phyloP scores from a whole-genome alignment of 805 yeast species.

The Priceomyces castillae region DNA sequence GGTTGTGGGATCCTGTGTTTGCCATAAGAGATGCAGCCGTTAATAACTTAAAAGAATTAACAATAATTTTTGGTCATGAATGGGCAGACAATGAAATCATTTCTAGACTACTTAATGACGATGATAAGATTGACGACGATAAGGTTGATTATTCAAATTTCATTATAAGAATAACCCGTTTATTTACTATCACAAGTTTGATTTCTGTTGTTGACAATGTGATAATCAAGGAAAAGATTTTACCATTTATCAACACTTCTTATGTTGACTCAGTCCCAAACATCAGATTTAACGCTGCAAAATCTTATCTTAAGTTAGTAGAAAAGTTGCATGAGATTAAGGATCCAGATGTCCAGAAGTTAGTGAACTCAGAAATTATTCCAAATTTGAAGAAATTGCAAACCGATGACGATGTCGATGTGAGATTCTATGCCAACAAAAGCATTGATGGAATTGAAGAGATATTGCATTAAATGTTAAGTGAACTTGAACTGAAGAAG shows the following conservation, averaged over 20 bases:
- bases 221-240: slow-evolving; percentile 59
- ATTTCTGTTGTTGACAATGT: slow-evolving; percentile 63
- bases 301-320: slow-evolving; percentile 64
- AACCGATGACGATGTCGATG: slow-evolving; percentile 83
- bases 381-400: slow-evolving; percentile 65
- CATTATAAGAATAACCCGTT: slow-evolving; percentile 86
- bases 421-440: slow-evolving; percentile 76
- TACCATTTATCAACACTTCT: slow-evolving; percentile 77
- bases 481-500: neutral
- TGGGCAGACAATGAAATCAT: slow-evolving; percentile 91
- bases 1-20: slow-evolving; percentile 98
- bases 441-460: slow-evolving; percentile 36
- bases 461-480: slow-evolving; percentile 8
- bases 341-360: slow-evolving; percentile 21
- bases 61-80: slow-evolving; percentile 84
- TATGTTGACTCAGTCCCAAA: slow-evolving; percentile 86
- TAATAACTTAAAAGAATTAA: slow-evolving; percentile 69
- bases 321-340: slow-evolving; percentile 42
- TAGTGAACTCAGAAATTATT: slow-evolving; percentile 46
- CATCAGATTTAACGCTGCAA: slow-evolving; percentile 92
- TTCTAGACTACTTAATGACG: slow-evolving; percentile 57
- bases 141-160: slow-evolving; percentile 64
- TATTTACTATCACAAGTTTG: slow-evolving; percentile 82
- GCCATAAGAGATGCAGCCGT: slow-evolving; percentile 98
- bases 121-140: slow-evolving; percentile 24